Evolutionary conservation across 768 basidiomycete genomes (phyloP).

Genomic region (Kwoniella sp.): DNA sequence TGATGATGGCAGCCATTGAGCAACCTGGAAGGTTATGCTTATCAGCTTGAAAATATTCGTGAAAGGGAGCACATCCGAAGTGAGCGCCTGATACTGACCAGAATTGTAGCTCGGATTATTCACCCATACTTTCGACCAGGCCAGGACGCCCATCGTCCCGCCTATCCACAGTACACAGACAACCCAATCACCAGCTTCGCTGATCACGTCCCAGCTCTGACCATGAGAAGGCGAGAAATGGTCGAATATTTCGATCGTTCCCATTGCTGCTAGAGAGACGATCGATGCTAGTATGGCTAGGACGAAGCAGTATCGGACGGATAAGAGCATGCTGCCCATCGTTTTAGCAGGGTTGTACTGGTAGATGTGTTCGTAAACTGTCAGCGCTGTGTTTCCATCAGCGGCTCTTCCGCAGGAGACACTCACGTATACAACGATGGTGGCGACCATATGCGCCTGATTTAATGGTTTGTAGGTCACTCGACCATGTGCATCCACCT

Average conservation of each 20-base stretch:
- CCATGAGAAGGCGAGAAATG: slow-evolving; percentile 46
- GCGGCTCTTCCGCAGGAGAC: slow-evolving; percentile 3
- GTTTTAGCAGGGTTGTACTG: slow-evolving; percentile 96
- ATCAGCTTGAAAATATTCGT: neutral
- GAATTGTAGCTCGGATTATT: slow-evolving; percentile 84
- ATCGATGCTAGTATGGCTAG: slow-evolving; percentile 67
- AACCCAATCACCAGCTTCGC: slow-evolving; percentile 67
- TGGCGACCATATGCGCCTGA: slow-evolving; percentile 88
- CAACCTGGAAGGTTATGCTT: slow-evolving; percentile 41
- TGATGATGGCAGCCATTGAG: slow-evolving; percentile 60
- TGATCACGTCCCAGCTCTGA: slow-evolving; percentile 45
- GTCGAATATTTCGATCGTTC: slow-evolving; percentile 78
- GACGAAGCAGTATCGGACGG: slow-evolving; percentile 73
- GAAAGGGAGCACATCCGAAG: neutral
- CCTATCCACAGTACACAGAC: slow-evolving; percentile 79
- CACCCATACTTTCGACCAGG: slow-evolving; percentile 93
- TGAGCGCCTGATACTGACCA: slow-evolving; percentile 58
- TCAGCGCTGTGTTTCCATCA: neutral
- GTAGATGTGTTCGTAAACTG: slow-evolving; percentile 44
- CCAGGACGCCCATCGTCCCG: slow-evolving; percentile 73
- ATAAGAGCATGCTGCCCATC: slow-evolving; percentile 87
- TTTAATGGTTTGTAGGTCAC: slow-evolving; percentile 63
- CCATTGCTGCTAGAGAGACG: slow-evolving; percentile 75
- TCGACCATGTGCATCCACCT: slow-evolving; percentile 57
- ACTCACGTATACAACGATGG: slow-evolving; percentile 68